Conservation (phyloP, 108 stramenopile species). For the Pseudonitzschia delicatissima region DNA sequence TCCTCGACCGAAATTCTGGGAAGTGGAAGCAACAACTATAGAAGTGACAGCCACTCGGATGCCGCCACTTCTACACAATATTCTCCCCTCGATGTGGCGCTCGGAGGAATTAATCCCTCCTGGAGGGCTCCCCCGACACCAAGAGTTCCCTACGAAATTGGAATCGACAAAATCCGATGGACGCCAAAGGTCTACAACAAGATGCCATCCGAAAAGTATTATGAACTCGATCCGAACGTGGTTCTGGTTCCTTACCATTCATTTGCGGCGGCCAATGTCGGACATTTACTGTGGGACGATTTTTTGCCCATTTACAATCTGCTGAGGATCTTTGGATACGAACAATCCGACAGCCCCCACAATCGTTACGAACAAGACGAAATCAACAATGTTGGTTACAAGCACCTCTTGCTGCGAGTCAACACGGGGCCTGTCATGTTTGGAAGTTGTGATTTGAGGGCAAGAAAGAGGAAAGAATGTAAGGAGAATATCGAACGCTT, state of each 20-base stretch:
- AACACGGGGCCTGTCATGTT: constrained; percentile 24
- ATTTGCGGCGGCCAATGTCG: constrained; percentile 48
- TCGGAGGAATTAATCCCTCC: constrained; percentile 49
- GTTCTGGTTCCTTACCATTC: constrained; percentile 57
- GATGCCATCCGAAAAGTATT: background rate
- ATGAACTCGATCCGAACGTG: constrained; percentile 25
- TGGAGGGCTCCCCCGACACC: constrained; percentile 13
- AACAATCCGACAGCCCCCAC: background rate
- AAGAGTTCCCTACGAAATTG: constrained; percentile 14
- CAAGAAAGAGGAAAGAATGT: constrained; percentile 28
- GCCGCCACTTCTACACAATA: too few relatives aligned
- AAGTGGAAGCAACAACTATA: background rate
- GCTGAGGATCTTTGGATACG: constrained; percentile 38
- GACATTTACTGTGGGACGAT: constrained; percentile 63
- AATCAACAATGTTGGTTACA: background rate
- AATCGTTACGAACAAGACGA: background rate
- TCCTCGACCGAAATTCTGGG: background rate
- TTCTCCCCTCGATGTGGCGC: constrained; percentile 24
- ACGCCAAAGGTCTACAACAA: constrained; percentile 23
- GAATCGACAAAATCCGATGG: constrained; percentile 37
- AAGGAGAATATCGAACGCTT: constrained; percentile 33
- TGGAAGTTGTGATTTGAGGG: constrained; percentile 33
- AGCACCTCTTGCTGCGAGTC: constrained; percentile 28
- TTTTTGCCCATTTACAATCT: constrained; percentile 51
- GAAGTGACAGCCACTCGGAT: background rate